A percentile compares a stretch with the other conserved stretches of the same genome.
Evolutionary conservation across 1,139 yeast genomes (phyloP).

Genomic region (Hansenula anomala): DNA sequence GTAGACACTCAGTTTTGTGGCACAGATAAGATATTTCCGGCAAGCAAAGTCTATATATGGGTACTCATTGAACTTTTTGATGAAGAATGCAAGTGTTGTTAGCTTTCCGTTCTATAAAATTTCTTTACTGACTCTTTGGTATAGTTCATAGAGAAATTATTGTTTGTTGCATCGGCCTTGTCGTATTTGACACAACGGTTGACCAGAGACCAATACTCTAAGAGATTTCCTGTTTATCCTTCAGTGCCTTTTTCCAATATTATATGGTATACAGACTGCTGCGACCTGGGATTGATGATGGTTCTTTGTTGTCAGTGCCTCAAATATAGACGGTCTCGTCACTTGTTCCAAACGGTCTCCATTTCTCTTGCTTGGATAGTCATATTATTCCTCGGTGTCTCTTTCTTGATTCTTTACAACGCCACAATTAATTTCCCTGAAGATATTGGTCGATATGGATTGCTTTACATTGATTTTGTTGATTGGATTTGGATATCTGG

Average conservation of each 20-base stretch:
- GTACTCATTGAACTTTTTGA: too few species aligned
- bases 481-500: constrained; percentile 26
- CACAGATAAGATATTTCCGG: too few species aligned
- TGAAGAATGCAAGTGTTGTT: too few species aligned
- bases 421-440: constrained; percentile 9
- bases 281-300: too few species aligned
- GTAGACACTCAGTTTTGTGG: too few species aligned
- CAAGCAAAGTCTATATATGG: too few species aligned
- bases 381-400: too few species aligned
- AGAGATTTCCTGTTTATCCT: background rate
- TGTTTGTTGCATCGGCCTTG: background rate
- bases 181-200: constrained; percentile 4
- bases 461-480: constrained; percentile 28
- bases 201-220: background rate
- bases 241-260: background rate
- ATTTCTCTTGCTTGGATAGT: background rate
- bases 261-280: too few species aligned
- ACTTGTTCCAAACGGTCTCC: constrained; percentile 8
- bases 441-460: constrained; percentile 24
- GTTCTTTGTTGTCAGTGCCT: too few species aligned
- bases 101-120: too few species aligned
- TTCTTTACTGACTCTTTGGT: too few species aligned
- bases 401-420: background rate
- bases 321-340: too few species aligned
- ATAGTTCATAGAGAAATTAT: constrained; percentile 6